A percentile compares a stretch with the other conserved stretches of the same genome.
Evolutionary conservation across 108 stramenopile species (phyloP).

Genomic region (Nannochloropsis gaditana): DNA sequence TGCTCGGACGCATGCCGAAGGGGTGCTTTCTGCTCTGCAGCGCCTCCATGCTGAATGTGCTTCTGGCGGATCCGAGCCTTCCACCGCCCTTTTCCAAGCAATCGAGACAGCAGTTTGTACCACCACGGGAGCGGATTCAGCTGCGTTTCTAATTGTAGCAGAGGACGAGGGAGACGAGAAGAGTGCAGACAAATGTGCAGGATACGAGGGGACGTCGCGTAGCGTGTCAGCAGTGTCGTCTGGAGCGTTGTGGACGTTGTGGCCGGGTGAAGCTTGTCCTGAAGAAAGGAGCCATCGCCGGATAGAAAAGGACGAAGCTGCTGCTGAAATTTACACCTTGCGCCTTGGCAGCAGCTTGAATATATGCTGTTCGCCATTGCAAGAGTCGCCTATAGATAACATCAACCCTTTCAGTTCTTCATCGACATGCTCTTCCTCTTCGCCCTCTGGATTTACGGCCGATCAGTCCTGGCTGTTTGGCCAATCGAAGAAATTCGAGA

Average conservation of each 20-base stretch:
- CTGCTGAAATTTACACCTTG: conserved; percentile 6
- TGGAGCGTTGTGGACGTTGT: not conserved
- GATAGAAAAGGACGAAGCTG: not conserved
- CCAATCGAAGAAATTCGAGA: not conserved
- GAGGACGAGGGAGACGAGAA: not conserved
- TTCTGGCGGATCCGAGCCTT: not conserved
- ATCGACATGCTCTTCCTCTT: not conserved
- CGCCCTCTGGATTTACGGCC: not conserved
- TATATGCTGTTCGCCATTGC: not conserved
- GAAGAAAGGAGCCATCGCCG: not conserved
- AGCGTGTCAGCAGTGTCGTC: not conserved
- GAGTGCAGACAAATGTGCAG: too few species aligned
- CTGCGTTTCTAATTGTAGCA: not conserved
- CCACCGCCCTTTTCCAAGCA: not conserved
- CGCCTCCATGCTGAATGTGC: not conserved
- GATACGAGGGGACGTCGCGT: not conserved
- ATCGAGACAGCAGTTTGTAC: not conserved
- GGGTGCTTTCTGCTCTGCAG: not conserved
- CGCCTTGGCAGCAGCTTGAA: not conserved
- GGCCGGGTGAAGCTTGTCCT: not conserved
- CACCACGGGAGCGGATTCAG: not conserved
- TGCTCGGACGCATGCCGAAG: not conserved
- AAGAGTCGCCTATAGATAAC: not conserved
- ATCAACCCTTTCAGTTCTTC: not conserved
- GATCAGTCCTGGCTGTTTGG: not conserved